phyloP scores from a whole-genome alignment of 2,329 filamentous ascomycete genomes.

The Triangularia setosa region DNA sequence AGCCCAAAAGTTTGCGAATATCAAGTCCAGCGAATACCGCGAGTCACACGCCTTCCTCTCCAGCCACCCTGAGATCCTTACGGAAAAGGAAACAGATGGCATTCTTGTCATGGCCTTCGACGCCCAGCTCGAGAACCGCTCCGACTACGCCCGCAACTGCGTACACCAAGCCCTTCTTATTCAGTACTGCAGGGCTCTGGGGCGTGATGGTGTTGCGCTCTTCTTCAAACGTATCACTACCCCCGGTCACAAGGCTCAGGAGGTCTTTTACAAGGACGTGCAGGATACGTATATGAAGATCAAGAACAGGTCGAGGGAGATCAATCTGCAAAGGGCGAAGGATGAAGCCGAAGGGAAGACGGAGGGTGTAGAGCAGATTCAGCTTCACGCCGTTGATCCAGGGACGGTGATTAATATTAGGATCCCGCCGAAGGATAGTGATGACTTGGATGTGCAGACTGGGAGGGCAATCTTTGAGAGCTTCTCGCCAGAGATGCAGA shows the following conservation, averaged over 20 bases:
- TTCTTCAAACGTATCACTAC: constrained; percentile 98
- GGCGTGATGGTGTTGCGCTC: constrained; percentile 78
- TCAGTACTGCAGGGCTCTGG: constrained; percentile 90
- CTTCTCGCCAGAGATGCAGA: constrained; percentile 77
- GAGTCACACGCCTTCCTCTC: constrained; percentile 72
- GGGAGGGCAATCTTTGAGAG: constrained; percentile 74
- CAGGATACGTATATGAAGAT: constrained; percentile 83
- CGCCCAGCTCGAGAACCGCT: constrained; percentile 70
- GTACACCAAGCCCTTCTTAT: constrained; percentile 90
- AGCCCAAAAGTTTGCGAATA: constrained; percentile 77
- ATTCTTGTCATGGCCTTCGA: constrained; percentile 91
- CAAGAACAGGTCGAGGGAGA: constrained; percentile 69
- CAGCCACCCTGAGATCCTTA: constrained; percentile 72
- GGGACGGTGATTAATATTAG: constrained; percentile 86
- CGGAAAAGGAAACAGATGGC: constrained; percentile 85
- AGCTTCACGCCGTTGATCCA: constrained; percentile 92
- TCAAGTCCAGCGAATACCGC: constrained; percentile 71
- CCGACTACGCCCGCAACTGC: constrained; percentile 76
- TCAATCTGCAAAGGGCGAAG: constrained; percentile 52
- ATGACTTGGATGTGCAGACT: constrained; percentile 59
- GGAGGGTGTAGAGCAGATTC: constrained; percentile 84
- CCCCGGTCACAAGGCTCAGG: constrained; percentile 81
- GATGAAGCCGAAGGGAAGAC: constrained; percentile 47
- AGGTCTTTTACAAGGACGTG: constrained; percentile 90
- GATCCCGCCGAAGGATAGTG: constrained; percentile 66